Base-by-base conservation (phyloP, 345 rosid species). In the Gossypium rotundifolium region DNA sequence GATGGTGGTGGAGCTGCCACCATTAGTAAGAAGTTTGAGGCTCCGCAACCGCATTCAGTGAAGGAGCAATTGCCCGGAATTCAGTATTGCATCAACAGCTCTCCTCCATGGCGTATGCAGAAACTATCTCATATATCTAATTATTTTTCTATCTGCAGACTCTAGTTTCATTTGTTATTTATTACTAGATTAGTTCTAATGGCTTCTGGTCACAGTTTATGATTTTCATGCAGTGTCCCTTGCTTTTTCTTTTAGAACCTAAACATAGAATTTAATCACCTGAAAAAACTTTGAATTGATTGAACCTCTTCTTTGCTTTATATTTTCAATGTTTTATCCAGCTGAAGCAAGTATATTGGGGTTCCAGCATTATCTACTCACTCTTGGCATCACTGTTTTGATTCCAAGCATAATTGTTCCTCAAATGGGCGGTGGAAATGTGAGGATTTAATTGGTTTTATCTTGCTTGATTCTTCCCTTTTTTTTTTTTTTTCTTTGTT, bases 341-440 rank as follows among this genome's bases (percentile, higher is more conserved):
- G 94, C 78, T 54, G 97, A 91, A 83, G 85, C 93, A 16, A 12
- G 87, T 9, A 20, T 80, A 53, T 46, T 88, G 63, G 94, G 90
- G 4, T 91, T 91, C 67, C 91, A 87, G 70, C 94, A 88, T 76
- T 89, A 89, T 77, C 63, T 89, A 74, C 64, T 88, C 80, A 85
- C 83, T 40, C 86, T 89, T 65, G 97, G 97, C 59, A 78, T 87
- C 20, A 87, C 88, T 8, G 89, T 91, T 73, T 68, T 91, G 70
- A 83, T 89, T 58, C 92, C 92, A 29, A 88, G 79, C 83, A 40
- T 86, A 38, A 57, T 91, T 48, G 93, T 91, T 75, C 93, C 93
- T 81, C 83, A 71, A 71, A 91, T 89, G 96, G 93, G 96, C 46
- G 93, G 93, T 74, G 85, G 87, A 5, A 70, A 87, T 79, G 92